A percentile compares a stretch with the other conserved stretches of the same genome.
Evolutionary conservation across 2,329 filamentous ascomycete genomes (phyloP).

Genomic region (Pseudogymnoascus sp.): DNA sequence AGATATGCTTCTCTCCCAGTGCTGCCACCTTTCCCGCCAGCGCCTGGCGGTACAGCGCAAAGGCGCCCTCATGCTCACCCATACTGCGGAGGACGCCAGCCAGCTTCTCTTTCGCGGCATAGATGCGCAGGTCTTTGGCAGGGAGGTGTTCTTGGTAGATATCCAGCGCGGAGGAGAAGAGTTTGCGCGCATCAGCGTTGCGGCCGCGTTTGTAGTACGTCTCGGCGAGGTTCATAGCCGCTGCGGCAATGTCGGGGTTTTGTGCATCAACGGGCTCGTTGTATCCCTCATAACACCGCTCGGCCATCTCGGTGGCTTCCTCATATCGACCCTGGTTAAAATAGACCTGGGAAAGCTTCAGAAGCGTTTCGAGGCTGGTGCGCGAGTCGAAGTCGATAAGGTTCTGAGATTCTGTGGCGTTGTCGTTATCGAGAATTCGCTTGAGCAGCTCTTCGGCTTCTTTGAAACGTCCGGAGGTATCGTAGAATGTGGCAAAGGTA

Average conservation of each 20-base stretch:
- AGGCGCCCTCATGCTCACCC: neutral
- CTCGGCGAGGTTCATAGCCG: neutral
- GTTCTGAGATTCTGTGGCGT: slow-evolving; percentile 4
- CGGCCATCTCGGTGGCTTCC: slow-evolving; percentile 6
- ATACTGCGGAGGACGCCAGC: neutral
- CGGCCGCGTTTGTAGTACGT: neutral
- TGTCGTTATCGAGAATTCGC: neutral
- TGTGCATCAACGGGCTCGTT: neutral
- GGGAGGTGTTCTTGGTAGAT: neutral
- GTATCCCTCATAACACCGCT: neutral
- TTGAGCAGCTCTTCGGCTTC: neutral
- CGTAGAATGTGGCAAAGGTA: neutral
- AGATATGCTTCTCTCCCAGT: slow-evolving; percentile 8
- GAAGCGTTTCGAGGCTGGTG: neutral
- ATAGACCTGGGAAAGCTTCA: neutral
- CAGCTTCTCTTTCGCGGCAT: neutral
- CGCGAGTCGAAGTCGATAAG: slow-evolving; percentile 9
- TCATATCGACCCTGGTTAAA: slow-evolving; percentile 7
- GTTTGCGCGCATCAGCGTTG: slow-evolving; percentile 1
- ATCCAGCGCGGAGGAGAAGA: slow-evolving; percentile 1
- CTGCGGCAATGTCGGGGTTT: neutral
- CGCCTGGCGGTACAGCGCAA: neutral
- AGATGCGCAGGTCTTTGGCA: neutral
- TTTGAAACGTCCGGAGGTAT: neutral
- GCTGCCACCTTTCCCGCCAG: neutral